Evolutionary conservation across 179 eudicot species (phyloP).

Genomic region (Patellifolia procumbens): DNA sequence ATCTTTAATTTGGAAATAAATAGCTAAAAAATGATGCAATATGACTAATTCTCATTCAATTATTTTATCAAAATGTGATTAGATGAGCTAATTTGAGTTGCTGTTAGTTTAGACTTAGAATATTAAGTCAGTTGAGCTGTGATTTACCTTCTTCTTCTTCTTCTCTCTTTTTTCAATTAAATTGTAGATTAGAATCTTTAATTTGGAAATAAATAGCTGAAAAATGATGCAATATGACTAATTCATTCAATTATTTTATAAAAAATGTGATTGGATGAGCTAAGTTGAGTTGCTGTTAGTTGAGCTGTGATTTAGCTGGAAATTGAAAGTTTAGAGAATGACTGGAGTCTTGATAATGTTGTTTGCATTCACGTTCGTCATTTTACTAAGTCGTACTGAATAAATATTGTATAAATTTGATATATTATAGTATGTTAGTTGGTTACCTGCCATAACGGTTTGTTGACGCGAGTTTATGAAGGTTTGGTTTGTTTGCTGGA

Average conservation of each 20-base stretch:
- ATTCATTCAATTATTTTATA: background rate
- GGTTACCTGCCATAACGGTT: constrained; percentile 26
- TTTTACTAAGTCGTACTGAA: constrained; percentile 18
- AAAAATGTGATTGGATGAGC: constrained; percentile 4
- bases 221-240: background rate
- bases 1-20: too few species aligned
- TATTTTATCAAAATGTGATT: background rate
- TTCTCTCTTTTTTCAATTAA: too few species aligned
- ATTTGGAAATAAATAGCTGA: constrained; percentile 1
- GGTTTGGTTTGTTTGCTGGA: constrained; percentile 5
- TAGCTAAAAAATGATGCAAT: background rate
- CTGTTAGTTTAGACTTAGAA: too few species aligned
- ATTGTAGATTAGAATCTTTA: too few species aligned
- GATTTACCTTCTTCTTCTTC: too few species aligned
- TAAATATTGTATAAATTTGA: background rate
- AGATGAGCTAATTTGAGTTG: constrained; percentile 5
- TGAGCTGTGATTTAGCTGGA: constrained; percentile 48
- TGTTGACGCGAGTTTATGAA: background rate
- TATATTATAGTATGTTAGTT: constrained; percentile 7
- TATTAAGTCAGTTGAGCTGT: too few species aligned
- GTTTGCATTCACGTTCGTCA: constrained; percentile 41
- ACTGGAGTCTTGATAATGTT: constrained; percentile 24
- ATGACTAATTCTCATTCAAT: constrained; percentile 9
- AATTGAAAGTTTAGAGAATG: constrained; percentile 27
- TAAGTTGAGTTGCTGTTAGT: constrained; percentile 4